Base-by-base conservation (phyloP, 768 basidiomycete species). In the Saitozyma sp. region DNA sequence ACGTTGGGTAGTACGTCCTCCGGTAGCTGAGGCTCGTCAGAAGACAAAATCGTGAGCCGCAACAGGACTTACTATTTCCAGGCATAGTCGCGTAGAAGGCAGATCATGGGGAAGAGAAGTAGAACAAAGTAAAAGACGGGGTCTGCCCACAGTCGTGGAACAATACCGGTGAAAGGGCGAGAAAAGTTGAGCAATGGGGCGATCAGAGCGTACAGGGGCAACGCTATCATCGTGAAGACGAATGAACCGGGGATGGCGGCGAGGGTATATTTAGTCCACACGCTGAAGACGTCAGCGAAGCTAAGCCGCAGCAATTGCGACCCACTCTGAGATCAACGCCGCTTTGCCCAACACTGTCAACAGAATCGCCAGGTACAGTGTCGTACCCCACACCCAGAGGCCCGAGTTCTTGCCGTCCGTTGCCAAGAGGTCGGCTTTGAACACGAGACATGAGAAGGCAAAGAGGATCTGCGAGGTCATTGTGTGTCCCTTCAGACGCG, bases 181-280 rank as follows among this genome's bases (percentile, higher is more conserved):
- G 96, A 98, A 77, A 98, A 91, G 13, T 89, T 88, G 52, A 73
- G 61, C 57, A 95, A 84, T 2, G 96, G 96, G 0, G 96, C 89
- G 65, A 96, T 83, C 61, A 88, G 80, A 41, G 90, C 90, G 76
- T 99, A 99, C 0, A 98, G 74, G 0, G 96, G 95, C 1, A 99
- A 84, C 81, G 92, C 92, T 53, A 88, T 71, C 92, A 98, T 96
- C n/a, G 96, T 91, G 81, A 98, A 94, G 42, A 89, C 78, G 76
- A 98, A 96, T 3, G 96, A 97, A 17, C 96, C 96, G 2, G 95
- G 96, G 55, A 99, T 99, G 10, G 96, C 95, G 46, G 91, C 92
- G 53, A 97, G 90, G 11, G 95, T 98, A 74, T 98, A 99, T 77
- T 98, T 98, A 0, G 96, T 99, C 96, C 96, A 99, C n/a, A 99